phyloP scores from a whole-genome alignment of 2,329 filamentous ascomycete species.

The Fulvia fulva region DNA sequence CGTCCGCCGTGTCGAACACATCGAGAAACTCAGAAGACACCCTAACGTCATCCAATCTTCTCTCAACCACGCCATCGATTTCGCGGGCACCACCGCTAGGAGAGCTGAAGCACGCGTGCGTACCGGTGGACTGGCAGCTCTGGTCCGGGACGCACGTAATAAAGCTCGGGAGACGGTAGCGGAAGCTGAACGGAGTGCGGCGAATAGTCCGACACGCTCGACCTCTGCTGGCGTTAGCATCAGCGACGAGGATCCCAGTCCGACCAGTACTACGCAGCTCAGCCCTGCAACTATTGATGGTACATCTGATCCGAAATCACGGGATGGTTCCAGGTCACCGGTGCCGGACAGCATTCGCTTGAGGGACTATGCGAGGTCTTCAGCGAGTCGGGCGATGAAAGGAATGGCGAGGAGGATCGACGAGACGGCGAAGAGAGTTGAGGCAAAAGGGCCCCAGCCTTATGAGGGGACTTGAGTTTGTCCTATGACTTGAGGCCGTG shows the following conservation, averaged over 20 bases:
- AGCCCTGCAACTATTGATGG: not conserved
- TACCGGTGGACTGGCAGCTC: conserved; percentile 17
- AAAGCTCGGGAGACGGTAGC: conserved; percentile 19
- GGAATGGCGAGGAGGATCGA: conserved; percentile 17
- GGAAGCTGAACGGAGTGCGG: conserved; percentile 12
- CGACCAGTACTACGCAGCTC: not conserved
- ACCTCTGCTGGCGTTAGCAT: not conserved
- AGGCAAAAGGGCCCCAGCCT: conserved; percentile 16
- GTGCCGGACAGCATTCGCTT: conserved; percentile 9
- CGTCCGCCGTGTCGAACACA: conserved; percentile 46
- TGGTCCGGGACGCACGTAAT: conserved; percentile 20
- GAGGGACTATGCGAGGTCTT: conserved; percentile 16
- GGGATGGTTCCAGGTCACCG: conserved; percentile 3
- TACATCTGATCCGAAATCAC: not conserved
- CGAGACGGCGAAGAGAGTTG: conserved; percentile 17
- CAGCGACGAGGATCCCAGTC: not conserved
- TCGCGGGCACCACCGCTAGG: conserved; percentile 19
- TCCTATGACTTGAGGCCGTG: not conserved
- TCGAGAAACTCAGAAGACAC: conserved; percentile 19
- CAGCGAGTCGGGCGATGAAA: conserved; percentile 19
- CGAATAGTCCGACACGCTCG: not conserved
- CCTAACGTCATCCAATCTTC: conserved; percentile 20
- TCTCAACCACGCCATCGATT: conserved; percentile 23
- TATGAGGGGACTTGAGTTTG: conserved; percentile 15
- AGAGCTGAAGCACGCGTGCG: conserved; percentile 17